phyloP scores from a whole-genome alignment of 495 filamentous ascomycete species.

The Trichoderma reesei region DNA sequence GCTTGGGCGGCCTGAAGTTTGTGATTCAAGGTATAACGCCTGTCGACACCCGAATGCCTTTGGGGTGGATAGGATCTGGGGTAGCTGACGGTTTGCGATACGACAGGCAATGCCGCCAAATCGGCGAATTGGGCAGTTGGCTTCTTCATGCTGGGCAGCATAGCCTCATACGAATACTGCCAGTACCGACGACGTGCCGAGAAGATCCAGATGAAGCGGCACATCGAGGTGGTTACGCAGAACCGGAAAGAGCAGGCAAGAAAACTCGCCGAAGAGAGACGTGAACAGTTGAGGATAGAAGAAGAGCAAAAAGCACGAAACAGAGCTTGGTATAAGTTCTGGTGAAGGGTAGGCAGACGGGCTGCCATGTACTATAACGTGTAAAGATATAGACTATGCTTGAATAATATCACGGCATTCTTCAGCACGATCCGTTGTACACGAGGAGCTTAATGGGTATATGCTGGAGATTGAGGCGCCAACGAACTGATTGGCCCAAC shows the following conservation, averaged over 20 bases:
- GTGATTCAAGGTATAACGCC: conserved; percentile 58
- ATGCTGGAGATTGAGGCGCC: background rate
- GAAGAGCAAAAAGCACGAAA: conserved; percentile 21
- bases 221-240: conserved; percentile 68
- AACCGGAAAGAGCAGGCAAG: conserved; percentile 54
- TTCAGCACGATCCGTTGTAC: background rate
- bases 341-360: conserved; percentile 25
- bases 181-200: conserved; percentile 60
- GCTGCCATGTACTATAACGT: background rate
- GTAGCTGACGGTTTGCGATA: conserved; percentile 23
- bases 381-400: background rate
- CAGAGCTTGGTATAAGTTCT: conserved; percentile 41
- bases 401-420: background rate
- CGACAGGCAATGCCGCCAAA: conserved; percentile 26
- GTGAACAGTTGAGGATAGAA: conserved; percentile 39
- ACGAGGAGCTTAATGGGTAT: background rate
- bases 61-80: conserved; percentile 11
- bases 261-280: conserved; percentile 37
- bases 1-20: conserved; percentile 57
- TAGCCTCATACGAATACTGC: conserved; percentile 72
- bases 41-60: background rate
- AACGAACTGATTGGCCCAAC: background rate
- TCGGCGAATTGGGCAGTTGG: conserved; percentile 77
- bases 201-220: conserved; percentile 65
- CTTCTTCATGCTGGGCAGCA: conserved; percentile 52